Conservation (phyloP, 1,139 yeast genomes). For the Candida frijolesensis region DNA sequence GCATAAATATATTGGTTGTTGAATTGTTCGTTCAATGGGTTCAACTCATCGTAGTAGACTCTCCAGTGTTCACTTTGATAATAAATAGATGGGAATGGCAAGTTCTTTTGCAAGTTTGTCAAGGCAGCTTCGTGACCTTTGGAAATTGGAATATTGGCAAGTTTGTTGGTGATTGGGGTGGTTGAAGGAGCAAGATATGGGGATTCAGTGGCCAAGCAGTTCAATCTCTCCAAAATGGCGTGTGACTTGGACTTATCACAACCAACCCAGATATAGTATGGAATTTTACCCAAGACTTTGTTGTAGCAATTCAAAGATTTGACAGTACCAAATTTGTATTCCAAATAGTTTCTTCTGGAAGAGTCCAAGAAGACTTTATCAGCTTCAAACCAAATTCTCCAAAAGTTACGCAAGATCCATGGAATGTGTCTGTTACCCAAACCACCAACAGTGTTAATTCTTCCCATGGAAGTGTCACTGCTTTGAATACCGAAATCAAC, state of each 20-base stretch:
- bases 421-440: conserved; percentile 69
- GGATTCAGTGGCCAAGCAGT: conserved; percentile 76
- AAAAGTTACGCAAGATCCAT: conserved; percentile 76
- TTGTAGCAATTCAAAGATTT: conserved; percentile 72
- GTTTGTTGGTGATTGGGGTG: conserved; percentile 22
- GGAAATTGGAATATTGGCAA: conserved; percentile 41
- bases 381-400: conserved; percentile 88
- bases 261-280: conserved; percentile 83
- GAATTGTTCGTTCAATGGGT: conserved; percentile 70
- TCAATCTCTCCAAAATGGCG: conserved; percentile 62
- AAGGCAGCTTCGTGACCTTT: conserved; percentile 82
- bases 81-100: conserved; percentile 79
- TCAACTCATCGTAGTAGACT: conserved; percentile 74
- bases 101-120: conserved; percentile 58
- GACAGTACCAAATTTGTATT: conserved; percentile 77
- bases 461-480: conserved; percentile 63
- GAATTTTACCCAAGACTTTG: conserved; percentile 66
- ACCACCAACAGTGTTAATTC: conserved; percentile 76
- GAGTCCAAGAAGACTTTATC: conserved; percentile 81
- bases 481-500: conserved; percentile 84
- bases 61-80: conserved; percentile 79
- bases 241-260: conserved; percentile 68
- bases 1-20: conserved; percentile 80
- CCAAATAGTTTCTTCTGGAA: conserved; percentile 79
- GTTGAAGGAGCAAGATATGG: conserved; percentile 71